Base-by-base conservation (phyloP, 2,329 filamentous ascomycete species). In the Fusarium luffae region DNA sequence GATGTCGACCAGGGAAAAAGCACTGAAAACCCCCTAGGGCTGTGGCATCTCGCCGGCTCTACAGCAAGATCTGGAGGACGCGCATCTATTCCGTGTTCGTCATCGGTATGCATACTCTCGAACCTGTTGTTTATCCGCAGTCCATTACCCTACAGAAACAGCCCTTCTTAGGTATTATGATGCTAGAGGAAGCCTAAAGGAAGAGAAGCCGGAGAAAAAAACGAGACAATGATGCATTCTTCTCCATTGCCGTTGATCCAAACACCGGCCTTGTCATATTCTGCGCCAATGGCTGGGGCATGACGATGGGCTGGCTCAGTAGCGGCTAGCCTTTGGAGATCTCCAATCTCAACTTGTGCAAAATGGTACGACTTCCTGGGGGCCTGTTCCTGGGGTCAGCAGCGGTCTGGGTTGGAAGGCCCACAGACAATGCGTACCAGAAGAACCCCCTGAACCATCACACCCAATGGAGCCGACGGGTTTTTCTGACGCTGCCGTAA, bases 321-420 rank as follows among this genome's bases (percentile, higher is more conserved):
- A 75, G 73, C 70, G 72, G 44, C 65, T 63, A 56, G 65, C 61
- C 64, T 71, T 73, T 71, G 69, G 73, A 75, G 73, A 75, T 75
- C 73, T 75, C 73, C 69, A 75, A 75, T 75, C 72, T 75, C 65
- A 60, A 72, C 65, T 59, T 61, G 57, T 62, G 63, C 52, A 73
- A 73, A 75, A 74, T 75, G 73, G 73, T 75, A 75, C 73, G 73
- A 75, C 42, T 74, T 69, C 57, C 59, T 58, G 65, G 73, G 71
- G 44, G 14, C 68, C 61, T 71, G 63, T 63, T 57, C 59, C 63
- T 62, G 70, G 68, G 68, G 66, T 63, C 62, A 59, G 64, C 70
- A 63, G 71, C 70, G 69, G 72, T 72, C 66, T 70, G 55, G 63
- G 55, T 72, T 69, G 61, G 37, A 54, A 54, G 59, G 60, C 57